phyloP scores from a whole-genome alignment of 768 basidiomycete genomes.

The Hydnum rufescens region DNA sequence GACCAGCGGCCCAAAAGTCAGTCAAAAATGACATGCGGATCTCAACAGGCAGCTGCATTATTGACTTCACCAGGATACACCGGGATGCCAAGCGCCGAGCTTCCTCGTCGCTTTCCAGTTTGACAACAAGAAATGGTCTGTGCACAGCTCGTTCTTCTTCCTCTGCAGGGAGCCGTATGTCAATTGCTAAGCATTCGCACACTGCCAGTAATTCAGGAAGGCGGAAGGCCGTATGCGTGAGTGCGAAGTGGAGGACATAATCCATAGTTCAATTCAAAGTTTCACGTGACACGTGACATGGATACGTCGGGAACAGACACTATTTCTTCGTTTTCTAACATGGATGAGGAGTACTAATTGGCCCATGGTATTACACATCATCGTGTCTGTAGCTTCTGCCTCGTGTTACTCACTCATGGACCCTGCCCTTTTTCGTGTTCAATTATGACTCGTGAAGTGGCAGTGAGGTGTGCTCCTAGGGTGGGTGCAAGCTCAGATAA shows the following conservation, averaged over 20 bases:
- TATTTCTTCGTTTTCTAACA: too few relatives aligned
- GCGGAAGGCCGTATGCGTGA: constrained; percentile 63
- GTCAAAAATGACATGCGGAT: neutral
- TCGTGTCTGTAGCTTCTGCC: too few relatives aligned
- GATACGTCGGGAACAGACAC: too few relatives aligned
- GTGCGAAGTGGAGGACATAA: constrained; percentile 61
- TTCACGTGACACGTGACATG: neutral
- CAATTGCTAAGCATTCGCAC: constrained; percentile 51
- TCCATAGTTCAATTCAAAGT: constrained; percentile 8
- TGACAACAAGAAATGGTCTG: constrained; percentile 57
- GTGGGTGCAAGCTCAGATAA: too few relatives aligned
- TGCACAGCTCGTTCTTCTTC: constrained; percentile 30
- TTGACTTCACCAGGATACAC: constrained; percentile 71
- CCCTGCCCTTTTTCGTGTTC: too few relatives aligned
- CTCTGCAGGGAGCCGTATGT: constrained; percentile 28
- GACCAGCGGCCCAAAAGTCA: neutral
- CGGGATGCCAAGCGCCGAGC: constrained; percentile 51
- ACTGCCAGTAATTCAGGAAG: constrained; percentile 66
- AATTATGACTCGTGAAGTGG: too few relatives aligned
- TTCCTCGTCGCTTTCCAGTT: constrained; percentile 49
- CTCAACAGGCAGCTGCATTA: constrained; percentile 5
- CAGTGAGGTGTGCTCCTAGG: too few relatives aligned
- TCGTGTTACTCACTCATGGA: too few relatives aligned
- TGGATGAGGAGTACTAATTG: too few relatives aligned
- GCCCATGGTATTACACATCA: too few relatives aligned